These are phyloP conservation scores for Saturnispora silvae DNA, from an alignment of 805 yeast genomes.

Conservation along the genomic window DNA sequence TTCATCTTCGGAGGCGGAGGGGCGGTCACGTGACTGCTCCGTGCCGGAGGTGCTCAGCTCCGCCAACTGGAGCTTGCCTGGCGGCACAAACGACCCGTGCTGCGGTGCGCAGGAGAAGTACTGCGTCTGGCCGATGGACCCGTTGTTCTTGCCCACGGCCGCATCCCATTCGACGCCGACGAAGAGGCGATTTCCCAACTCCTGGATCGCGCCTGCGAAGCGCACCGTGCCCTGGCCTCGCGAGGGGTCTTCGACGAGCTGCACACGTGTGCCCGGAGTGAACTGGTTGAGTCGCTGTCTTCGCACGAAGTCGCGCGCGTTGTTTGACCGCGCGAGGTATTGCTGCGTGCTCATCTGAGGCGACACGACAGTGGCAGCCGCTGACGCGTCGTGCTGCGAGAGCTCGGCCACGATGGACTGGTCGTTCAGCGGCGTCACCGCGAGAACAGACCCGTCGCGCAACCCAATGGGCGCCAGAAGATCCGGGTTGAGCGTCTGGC, in stretches of 20 bases:
- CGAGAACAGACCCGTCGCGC: too few species aligned
- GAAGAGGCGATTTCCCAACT: conserved; percentile 57
- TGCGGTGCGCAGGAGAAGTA: conserved; percentile 46
- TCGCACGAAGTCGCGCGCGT: background rate
- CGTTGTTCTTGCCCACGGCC: conserved; percentile 82
- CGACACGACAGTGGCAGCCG: too few species aligned
- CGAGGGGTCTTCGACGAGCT: conserved; percentile 41
- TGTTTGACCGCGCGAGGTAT: background rate
- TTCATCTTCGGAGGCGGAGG: conserved; percentile 1
- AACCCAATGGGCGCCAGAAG: too few species aligned
- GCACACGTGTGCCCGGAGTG: background rate
- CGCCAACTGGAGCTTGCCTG: conserved; percentile 58
- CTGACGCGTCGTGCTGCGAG: too few species aligned
- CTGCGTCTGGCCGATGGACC: too few species aligned
- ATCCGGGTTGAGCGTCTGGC: background rate
- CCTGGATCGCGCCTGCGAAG: conserved; percentile 59
- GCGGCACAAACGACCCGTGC: conserved; percentile 74
- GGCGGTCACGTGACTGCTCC: too few species aligned
- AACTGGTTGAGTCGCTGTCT: background rate
- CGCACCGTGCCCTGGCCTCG: conserved; percentile 66
- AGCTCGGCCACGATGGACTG: too few species aligned
- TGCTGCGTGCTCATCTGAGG: background rate
- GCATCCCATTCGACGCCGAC: conserved; percentile 79
- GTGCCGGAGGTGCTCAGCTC: too few species aligned
- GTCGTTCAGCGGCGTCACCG: too few species aligned